Percentiles rank a stretch among this genome's conserved stretches.
Evolutionary conservation across 805 yeast species (phyloP).

Genomic region (Cyberlindnera euphorbiiphila): DNA sequence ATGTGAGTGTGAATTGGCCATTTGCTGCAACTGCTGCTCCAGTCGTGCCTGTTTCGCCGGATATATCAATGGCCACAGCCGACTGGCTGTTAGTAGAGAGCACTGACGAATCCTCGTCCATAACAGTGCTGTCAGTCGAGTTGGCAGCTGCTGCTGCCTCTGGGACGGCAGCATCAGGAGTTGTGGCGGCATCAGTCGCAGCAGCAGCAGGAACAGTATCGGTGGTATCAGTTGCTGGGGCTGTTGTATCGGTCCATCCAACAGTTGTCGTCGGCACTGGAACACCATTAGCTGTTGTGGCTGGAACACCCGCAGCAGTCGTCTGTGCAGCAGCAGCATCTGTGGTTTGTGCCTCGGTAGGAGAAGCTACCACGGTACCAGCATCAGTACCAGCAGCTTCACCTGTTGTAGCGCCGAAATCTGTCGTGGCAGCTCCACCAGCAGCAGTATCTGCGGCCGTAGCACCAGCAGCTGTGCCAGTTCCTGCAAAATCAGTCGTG

Average conservation of each 20-base stretch:
- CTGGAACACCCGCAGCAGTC: constrained; percentile 18
- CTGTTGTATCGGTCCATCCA: constrained; percentile 9
- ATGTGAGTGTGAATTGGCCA: constrained; percentile 10
- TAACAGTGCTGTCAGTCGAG: not conserved
- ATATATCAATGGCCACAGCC: not conserved
- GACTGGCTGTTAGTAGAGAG: not conserved
- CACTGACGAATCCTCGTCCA: too few species aligned
- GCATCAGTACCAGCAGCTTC: constrained; percentile 9
- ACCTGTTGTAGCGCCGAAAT: constrained; percentile 9
- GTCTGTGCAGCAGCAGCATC: constrained; percentile 19
- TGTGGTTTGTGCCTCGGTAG: constrained; percentile 16
- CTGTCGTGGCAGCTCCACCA: constrained; percentile 20
- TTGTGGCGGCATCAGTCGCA: not conserved
- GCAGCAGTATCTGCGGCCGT: constrained; percentile 1
- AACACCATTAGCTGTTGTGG: constrained; percentile 7
- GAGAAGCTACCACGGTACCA: constrained; percentile 20
- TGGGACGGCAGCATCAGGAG: not conserved
- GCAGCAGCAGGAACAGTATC: not conserved
- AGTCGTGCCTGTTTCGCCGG: not conserved
- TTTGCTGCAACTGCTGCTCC: constrained; percentile 5
- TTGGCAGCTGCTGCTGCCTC: not conserved
- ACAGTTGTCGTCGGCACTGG: constrained; percentile 17
- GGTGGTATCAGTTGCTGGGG: constrained; percentile 12
- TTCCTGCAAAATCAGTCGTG: constrained; percentile 7
- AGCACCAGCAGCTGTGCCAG: not conserved